These are phyloP conservation scores for Coprinellus aureogranulatus DNA, from an alignment of 768 basidiomycete species.

Conservation along the genomic window DNA sequence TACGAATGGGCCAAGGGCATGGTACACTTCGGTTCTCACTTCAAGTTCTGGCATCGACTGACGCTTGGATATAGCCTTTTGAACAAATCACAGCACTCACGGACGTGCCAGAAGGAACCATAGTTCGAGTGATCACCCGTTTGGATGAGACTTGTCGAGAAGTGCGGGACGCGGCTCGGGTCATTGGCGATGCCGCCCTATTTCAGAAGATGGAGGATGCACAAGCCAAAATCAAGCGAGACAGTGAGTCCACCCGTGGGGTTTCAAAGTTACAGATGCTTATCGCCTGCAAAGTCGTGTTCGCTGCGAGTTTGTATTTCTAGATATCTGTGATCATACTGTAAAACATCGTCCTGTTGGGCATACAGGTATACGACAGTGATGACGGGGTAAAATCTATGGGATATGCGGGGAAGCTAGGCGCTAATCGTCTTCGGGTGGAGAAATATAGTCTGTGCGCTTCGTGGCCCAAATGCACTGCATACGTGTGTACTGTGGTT, in stretches of 20 bases:
- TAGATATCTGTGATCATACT: too few species aligned
- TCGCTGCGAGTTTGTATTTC: constrained; percentile 86
- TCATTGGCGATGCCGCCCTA: constrained; percentile 92
- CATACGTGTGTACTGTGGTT: constrained; percentile 51
- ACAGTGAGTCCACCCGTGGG: constrained; percentile 61
- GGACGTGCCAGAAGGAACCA: constrained; percentile 94
- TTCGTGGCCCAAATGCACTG: constrained; percentile 57
- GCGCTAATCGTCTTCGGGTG: too few species aligned
- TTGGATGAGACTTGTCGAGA: constrained; percentile 97
- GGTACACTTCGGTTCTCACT: constrained; percentile 49
- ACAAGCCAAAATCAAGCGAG: constrained; percentile 90
- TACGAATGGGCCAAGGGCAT: constrained; percentile 99
- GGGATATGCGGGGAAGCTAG: too few species aligned
- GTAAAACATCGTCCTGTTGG: too few species aligned
- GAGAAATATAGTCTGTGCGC: neutral
- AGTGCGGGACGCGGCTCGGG: constrained; percentile 93
- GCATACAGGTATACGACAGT: too few species aligned
- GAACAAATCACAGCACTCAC: constrained; percentile 90
- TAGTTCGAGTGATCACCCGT: constrained; percentile 93
- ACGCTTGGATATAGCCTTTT: constrained; percentile 65
- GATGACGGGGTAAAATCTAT: too few species aligned
- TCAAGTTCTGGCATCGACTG: neutral
- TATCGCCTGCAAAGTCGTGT: constrained; percentile 56
- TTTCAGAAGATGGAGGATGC: constrained; percentile 99
- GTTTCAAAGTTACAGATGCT: constrained; percentile 7